Conservation (phyloP, 169 alveolate species). For the Babesia caballi region DNA sequence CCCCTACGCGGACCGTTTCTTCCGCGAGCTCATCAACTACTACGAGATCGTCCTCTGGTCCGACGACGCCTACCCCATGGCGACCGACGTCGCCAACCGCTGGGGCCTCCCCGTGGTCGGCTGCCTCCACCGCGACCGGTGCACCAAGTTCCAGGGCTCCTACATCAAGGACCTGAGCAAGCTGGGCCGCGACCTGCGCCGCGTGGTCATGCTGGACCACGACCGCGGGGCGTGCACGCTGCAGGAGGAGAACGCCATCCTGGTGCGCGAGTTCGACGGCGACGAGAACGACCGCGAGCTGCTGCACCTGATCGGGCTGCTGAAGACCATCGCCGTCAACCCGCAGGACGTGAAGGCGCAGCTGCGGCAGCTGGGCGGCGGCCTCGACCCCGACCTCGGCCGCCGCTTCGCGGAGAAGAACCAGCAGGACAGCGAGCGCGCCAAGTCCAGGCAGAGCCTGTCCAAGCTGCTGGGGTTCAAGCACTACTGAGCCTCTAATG, state of each 20-base stretch:
- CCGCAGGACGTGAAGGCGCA: slow-evolving; percentile 72
- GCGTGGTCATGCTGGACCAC: slow-evolving; percentile 83
- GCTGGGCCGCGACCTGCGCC: slow-evolving; percentile 82
- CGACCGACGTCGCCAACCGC: slow-evolving; percentile 81
- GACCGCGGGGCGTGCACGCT: slow-evolving; percentile 75
- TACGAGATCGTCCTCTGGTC: slow-evolving; percentile 92
- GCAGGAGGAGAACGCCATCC: slow-evolving; percentile 82
- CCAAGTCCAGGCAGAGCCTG: slow-evolving; percentile 34
- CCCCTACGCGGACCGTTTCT: slow-evolving; percentile 89
- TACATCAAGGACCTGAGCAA: slow-evolving; percentile 76
- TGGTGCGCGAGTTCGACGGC: slow-evolving; percentile 79
- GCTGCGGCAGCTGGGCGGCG: slow-evolving; percentile 75
- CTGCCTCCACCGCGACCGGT: slow-evolving; percentile 81
- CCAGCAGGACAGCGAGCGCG: slow-evolving; percentile 18
- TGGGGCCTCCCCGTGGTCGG: slow-evolving; percentile 91
- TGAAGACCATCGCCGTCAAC: slow-evolving; percentile 80
- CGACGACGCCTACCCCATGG: slow-evolving; percentile 86
- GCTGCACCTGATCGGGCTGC: slow-evolving; percentile 69
- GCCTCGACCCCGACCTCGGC: slow-evolving; percentile 73
- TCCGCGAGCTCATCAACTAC: slow-evolving; percentile 82
- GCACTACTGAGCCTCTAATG: slow-evolving; percentile 9
- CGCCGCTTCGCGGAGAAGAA: slow-evolving; percentile 66
- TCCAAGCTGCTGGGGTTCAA: slow-evolving; percentile 57
- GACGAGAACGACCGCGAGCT: slow-evolving; percentile 82
- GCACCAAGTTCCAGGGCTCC: slow-evolving; percentile 75